Base-by-base conservation (phyloP, 1,139 yeast species). In the Hansenula sp. region DNA sequence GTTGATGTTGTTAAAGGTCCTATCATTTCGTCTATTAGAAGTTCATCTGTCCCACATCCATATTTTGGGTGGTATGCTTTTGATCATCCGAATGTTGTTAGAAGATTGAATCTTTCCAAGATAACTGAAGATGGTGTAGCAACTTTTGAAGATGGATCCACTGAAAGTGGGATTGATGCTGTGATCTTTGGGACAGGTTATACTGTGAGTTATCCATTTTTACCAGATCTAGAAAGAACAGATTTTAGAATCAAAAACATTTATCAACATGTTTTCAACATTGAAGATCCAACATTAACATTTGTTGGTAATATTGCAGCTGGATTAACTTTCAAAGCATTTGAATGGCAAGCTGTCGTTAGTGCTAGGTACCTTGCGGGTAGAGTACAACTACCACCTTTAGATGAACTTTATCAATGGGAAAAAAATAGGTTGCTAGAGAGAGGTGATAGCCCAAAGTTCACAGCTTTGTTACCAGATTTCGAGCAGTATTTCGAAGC, bases 141-240 rank as follows among this genome's bases (percentile, higher is more conserved):
- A 5, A 51, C 52, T 18, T 70, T 66, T 48, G 53, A 49, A 7
- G 71, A 68, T 51, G 72, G 71, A 2, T 41, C 63, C 1, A 42
- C 38, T 2, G 60, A 54, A 31, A 46, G 45, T 1, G 62, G 54
- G 19, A 63, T 69, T 42, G 74, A 70, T 45, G 49, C 44, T 33
- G 56, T 67, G 28, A 52, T 69, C 32, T 67, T 63, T 44, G 70
- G 68, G 38, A 72, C 72, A 2, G 76, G 75, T 3, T 71, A 67
- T 53, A 65, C 62, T 43, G 51, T 57, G 31, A 54, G 60, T 36
- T 61, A 56, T 40, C 71, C 72, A 12, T 69, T 67, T 47, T 53
- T 54, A 33, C 49, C 48, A 30, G 35, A 47, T 13, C 35, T 55
- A 34, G 33, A 45, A 11, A 41, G 36, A 9, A 39, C 51, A 6